Base-by-base conservation (phyloP, 306 rosid genomes). In the Gastrolobium villosum region DNA sequence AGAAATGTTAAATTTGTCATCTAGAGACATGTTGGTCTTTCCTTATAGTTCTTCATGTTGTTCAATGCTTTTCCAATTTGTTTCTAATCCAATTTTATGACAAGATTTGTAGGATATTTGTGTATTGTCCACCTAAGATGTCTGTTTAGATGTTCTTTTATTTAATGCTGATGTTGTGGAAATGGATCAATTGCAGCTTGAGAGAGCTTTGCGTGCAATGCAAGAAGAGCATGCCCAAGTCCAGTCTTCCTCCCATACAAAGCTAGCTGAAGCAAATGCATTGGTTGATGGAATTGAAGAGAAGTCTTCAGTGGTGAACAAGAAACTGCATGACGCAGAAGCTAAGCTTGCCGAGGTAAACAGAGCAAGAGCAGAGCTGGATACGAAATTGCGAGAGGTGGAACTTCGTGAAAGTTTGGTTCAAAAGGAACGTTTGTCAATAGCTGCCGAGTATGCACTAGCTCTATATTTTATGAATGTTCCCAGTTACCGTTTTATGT, bases 321-420 rank as follows among this genome's bases (percentile, higher is more conserved):
- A 85, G 54, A 93, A 84, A 75, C 79, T 93, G 76, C 79, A 68
- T 87, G 97, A 91, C 75, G 97, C 92, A 10, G 94, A 95, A 74
- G 96, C 90, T 53, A 89, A 83, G 88, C 94, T 93, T 37, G 89
- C 89, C 50, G 94, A 89, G 92, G 90, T 83, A 31, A 88, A 88
- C 74, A 80, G 87, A 70, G 93, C 88, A 83, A 89, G 84, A 73
- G 70, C 89, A 39, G 97, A 87, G 87, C 82, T 95, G 79, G 94
- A 89, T 66, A 82, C 85, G 86, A 93, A 87, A 78, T 81, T 93
- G 89, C 85, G 85, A 84, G 92, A 91, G 87, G 79, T 91, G 78
- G 94, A 93, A 82, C 85, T 86, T 79, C 89, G 86, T 35, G 96
- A 91, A 84, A 90, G 81, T 73, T 78, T 90, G 74, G 85, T 95